Base-by-base conservation (phyloP, 257 asterid species). In the Schizonepeta tenuifolia region DNA sequence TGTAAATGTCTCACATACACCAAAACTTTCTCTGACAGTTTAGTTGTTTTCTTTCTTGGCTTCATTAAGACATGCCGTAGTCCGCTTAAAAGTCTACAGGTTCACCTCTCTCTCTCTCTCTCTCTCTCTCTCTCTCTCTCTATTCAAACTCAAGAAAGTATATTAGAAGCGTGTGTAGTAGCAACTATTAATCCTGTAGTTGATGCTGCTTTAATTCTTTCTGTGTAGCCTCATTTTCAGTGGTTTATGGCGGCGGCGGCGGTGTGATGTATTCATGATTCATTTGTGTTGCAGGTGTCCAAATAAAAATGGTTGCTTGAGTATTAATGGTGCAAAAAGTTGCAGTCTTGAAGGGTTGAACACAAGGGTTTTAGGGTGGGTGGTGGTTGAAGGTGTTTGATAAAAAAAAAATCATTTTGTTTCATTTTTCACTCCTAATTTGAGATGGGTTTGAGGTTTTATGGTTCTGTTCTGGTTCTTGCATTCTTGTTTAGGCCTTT, bases 361-460 rank as follows among this genome's bases (percentile, higher is more conserved):
- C 74, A 75, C 24, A 47, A 55, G 57, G 59, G 73, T 51, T 75
- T 67, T 33, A 28, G 60, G 60, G n/a, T 58, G 62, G 10, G 36
- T 56, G 10, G 36, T 56, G 12, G 13, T 53, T 53, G 58, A 21
- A 31, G 36, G 36, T 31, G 36, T 31, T 31, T 31, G 36, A 18
- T 7, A 20, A 49, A n/a, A 0, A 11, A 4, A 13, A 49, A 53
- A 2, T 53, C 26, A 15, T 55, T 54, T 70, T 71, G 13, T 41
- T 47, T 65, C 24, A 24, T 54, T 74, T 15, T 55, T 7, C 18
- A 13, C 11, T 53, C 74, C 64, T 57, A 75, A 79, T 71, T 62
- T 7, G 71, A 69, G 71, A 89, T 89, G 97, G 96, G 91, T 51
- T 84, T 77, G 72, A 72, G 85, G 67, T 65, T 83, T 63, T 79